Conservation (phyloP, 2,329 filamentous ascomycete genomes). For the Xylariaceae sp. region DNA sequence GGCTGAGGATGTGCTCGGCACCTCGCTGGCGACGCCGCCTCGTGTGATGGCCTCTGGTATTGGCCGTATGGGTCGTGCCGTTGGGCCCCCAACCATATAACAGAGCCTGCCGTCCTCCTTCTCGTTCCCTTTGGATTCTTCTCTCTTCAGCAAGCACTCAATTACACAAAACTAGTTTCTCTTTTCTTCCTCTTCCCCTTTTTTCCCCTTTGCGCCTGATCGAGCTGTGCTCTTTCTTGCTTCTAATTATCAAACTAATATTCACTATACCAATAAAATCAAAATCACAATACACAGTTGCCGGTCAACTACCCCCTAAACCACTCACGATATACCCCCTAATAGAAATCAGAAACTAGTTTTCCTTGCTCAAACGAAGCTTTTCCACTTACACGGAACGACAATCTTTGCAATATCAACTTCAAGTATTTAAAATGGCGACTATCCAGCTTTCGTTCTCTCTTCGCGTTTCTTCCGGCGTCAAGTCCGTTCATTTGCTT, state of each 20-base stretch:
- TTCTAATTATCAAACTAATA: slow-evolving; percentile 28
- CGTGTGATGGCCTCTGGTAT: slow-evolving; percentile 16
- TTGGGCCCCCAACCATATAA: slow-evolving; percentile 39
- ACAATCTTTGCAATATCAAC: slow-evolving; percentile 36
- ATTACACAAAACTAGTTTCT: slow-evolving; percentile 51
- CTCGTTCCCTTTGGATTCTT: slow-evolving; percentile 40
- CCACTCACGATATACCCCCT: slow-evolving; percentile 31
- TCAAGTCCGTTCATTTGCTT: slow-evolving; percentile 96
- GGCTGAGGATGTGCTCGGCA: slow-evolving; percentile 18
- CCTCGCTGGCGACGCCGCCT: slow-evolving; percentile 20
- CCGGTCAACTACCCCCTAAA: slow-evolving; percentile 47
- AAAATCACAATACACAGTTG: slow-evolving; percentile 39
- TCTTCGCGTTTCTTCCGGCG: slow-evolving; percentile 90
- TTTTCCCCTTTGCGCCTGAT: slow-evolving; percentile 43
- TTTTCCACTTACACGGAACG: slow-evolving; percentile 32
- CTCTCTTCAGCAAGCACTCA: slow-evolving; percentile 65
- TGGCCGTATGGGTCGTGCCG: slow-evolving; percentile 28
- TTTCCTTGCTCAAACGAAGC: slow-evolving; percentile 52
- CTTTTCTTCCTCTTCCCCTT: slow-evolving; percentile 46
- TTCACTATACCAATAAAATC: slow-evolving; percentile 28
- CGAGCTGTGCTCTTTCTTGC: slow-evolving; percentile 54
- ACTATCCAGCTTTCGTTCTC: slow-evolving; percentile 91
- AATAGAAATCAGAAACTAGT: slow-evolving; percentile 48
- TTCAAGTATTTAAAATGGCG: slow-evolving; percentile 63
- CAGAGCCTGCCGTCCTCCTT: slow-evolving; percentile 36